Evolutionary conservation across 306 rosid genomes (phyloP).

Genomic region (Dalbergia cochinchinensis): DNA sequence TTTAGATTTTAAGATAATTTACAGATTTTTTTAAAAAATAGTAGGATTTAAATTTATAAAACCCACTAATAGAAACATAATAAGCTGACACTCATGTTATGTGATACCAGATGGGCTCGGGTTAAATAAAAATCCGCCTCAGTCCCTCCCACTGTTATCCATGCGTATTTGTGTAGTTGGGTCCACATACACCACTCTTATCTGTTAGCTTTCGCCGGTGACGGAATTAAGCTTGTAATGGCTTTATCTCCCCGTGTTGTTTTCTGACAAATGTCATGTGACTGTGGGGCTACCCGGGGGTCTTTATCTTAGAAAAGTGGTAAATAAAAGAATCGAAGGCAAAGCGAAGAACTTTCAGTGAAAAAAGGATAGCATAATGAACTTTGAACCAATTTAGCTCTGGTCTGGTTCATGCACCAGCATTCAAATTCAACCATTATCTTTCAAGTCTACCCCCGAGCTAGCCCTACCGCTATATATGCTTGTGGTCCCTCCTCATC

Average conservation of each 20-base stretch:
- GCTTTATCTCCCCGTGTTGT: slow-evolving; percentile 17
- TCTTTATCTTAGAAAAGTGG: slow-evolving; percentile 49
- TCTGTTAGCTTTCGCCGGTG: slow-evolving; percentile 48
- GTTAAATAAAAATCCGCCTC: too few species aligned
- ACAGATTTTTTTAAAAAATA: too few species aligned
- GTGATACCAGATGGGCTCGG: too few species aligned
- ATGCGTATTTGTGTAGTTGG: too few species aligned
- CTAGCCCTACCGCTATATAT: slow-evolving; percentile 16
- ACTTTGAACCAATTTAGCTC: neutral
- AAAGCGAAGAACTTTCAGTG: slow-evolving; percentile 47
- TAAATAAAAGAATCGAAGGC: slow-evolving; percentile 26
- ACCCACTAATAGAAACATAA: too few species aligned
- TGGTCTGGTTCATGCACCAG: slow-evolving; percentile 74
- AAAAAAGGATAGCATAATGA: slow-evolving; percentile 40
- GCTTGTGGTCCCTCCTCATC: slow-evolving; percentile 45
- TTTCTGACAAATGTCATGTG: slow-evolving; percentile 88
- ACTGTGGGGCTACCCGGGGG: slow-evolving; percentile 60
- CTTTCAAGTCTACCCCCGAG: slow-evolving; percentile 3
- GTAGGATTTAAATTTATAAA: too few species aligned
- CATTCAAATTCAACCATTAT: slow-evolving; percentile 42
- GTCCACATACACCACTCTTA: slow-evolving; percentile 49
- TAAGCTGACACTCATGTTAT: too few species aligned
- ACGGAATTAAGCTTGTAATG: slow-evolving; percentile 26
- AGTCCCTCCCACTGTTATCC: too few species aligned
- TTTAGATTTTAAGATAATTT: too few species aligned